A percentile compares a stretch with the other conserved stretches of the same genome.
Conservation (phyloP, 768 basidiomycete species). For the Pleurotus salmoneostramineus region DNA sequence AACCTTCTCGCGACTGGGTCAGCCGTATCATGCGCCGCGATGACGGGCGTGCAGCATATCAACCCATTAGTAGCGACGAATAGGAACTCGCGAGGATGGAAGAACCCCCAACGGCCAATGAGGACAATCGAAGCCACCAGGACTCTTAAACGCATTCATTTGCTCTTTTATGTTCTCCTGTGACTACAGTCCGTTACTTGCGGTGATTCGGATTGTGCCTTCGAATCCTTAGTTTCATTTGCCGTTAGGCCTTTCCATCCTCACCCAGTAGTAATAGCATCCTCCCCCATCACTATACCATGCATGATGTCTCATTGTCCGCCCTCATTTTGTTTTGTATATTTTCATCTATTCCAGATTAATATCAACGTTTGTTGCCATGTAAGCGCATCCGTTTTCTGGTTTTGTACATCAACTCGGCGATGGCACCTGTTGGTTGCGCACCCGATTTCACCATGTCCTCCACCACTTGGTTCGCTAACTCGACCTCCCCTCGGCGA, state of each 20-base stretch:
- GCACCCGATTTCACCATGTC: conserved; percentile 53
- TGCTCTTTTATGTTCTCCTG: not conserved
- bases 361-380: not conserved
- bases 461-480: conserved; percentile 55
- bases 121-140: conserved; percentile 4
- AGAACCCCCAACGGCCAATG: not conserved
- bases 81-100: conserved; percentile 13
- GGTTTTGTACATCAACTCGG: conserved; percentile 46
- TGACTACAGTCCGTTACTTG: conserved; percentile 4
- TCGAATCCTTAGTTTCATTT: not conserved
- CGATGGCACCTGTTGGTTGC: conserved; percentile 39
- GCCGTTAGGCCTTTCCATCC: not conserved
- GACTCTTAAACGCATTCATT: not conserved
- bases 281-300: not conserved
- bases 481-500: conserved; percentile 50
- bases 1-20: conserved; percentile 39
- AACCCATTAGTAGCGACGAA: conserved; percentile 39
- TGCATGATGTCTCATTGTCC: not conserved
- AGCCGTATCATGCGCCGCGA: conserved; percentile 42
- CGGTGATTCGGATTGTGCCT: conserved; percentile 5
- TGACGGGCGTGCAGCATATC: conserved; percentile 35
- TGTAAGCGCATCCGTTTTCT: conserved; percentile 25
- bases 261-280: not conserved
- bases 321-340: not conserved
- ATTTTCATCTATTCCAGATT: not conserved